Base-by-base conservation (phyloP, 106 monocot species). In the Cymbidium sinense region DNA sequence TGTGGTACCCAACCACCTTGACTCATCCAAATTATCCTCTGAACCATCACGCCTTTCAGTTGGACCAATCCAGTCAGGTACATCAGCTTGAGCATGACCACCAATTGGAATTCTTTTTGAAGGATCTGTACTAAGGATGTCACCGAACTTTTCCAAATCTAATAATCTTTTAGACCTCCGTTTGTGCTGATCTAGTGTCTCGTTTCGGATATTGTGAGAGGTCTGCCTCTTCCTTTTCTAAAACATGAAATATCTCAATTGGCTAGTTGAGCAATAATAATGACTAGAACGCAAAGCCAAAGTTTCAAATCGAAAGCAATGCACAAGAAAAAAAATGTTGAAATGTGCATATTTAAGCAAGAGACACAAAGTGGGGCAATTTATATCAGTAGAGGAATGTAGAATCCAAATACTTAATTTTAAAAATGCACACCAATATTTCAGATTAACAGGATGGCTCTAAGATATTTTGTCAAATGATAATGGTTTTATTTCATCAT, bases 131-230 rank as follows among this genome's bases (percentile, higher is more conserved):
- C 81, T 82, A 28, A 33, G 78, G 25, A 73, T 30, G 33, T 70
- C 52, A 36, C 50, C 71, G 20, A 71, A 71, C 29, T 77, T 77
- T 31, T 55, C 75, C 33, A 61, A 75, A 30, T 62, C 85, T 83
- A 86, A 67, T 61, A 70, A 82, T 25, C 95, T 87, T 80, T 82
- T 54, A 65, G 95, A 95, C 44, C 91, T 89, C 74, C 91, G 77
- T 70, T 33, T 64, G 77, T 77, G 82, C 61, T 58, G 67, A 67
- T 82, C 65, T 36, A 47, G 8, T 23, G 37, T 35, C 27, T 70
- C 8, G 27, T 47, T 69, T 50, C 71, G 65, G 33, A 44, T 36
- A 76, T 36, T 4, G 19, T 36, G 71, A 80, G 36, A 58, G 21
- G 18, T 43, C 7, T 10, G 30, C 34, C 29, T 80, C 70, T 77